Percentiles rank a stretch among this genome's conserved stretches.
Evolutionary conservation across 345 rosid genomes (phyloP).

Genomic region (Brassica rapa): DNA sequence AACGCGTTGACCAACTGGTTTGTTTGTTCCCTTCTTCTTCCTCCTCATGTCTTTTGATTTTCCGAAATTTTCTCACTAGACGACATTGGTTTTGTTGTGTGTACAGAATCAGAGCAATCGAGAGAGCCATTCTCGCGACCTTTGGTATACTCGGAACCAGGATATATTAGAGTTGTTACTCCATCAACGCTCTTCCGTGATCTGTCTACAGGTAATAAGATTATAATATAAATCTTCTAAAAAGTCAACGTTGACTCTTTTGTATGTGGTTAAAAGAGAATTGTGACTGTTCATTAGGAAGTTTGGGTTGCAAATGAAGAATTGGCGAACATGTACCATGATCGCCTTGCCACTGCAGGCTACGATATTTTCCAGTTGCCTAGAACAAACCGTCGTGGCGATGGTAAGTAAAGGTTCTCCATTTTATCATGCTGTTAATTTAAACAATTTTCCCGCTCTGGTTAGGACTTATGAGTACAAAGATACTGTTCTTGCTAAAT

Average conservation of each 20-base stretch:
- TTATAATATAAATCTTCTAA: not conserved
- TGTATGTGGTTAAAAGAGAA: not conserved
- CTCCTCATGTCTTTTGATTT: not conserved
- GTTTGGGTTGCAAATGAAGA: slow-evolving; percentile 84
- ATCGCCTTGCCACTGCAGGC: slow-evolving; percentile 60
- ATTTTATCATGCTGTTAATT: too few species aligned
- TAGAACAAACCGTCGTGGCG: slow-evolving; percentile 70
- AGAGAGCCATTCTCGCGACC: slow-evolving; percentile 60
- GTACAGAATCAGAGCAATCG: slow-evolving; percentile 59
- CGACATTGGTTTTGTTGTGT: not conserved
- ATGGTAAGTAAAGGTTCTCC: slow-evolving; percentile 41
- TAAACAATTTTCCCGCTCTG: not conserved
- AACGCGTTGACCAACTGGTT: slow-evolving; percentile 66
- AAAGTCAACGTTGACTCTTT: not conserved
- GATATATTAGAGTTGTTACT: slow-evolving; percentile 68
- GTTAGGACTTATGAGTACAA: not conserved
- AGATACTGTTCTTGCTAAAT: not conserved
- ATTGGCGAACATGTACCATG: slow-evolving; percentile 64
- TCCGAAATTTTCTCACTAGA: not conserved
- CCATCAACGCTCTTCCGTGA: slow-evolving; percentile 61
- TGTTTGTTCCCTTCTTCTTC: not conserved
- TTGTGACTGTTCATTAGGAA: slow-evolving; percentile 48
- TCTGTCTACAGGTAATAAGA: slow-evolving; percentile 69
- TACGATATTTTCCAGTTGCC: slow-evolving; percentile 59
- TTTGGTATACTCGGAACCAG: slow-evolving; percentile 63